Evolutionary conservation across 192 early-diverging fungal genomes (phyloP), one percentile per base, ranked within the genome.

Genomic region (Rhizoclosmatium globosum): DNA sequence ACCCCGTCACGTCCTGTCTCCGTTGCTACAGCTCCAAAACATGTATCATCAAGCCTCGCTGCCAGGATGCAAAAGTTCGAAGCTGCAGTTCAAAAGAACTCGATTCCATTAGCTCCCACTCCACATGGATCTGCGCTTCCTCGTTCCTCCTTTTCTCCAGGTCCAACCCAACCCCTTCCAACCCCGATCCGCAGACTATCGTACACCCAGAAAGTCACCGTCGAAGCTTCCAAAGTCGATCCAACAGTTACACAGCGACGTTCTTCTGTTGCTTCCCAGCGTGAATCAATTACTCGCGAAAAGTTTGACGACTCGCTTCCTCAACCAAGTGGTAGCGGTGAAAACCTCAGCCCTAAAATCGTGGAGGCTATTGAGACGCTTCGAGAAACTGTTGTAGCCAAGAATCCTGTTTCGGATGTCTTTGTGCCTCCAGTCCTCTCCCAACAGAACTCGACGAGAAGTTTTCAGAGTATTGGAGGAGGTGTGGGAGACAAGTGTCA

Each of bases 301-400:
- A 71, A 71, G 47, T 57, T 71, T 57, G 69, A 71, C 47, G 69
- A 71, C 50, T 56, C 48, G 2, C 50, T 71, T 48, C 69, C 69
- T 13, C 13, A 13, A 17, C 47, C 69, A 39, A 17, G 9, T 3
- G 69, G 19, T 7, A 56, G 47, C 50, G 38, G 3, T 13, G 69
- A 71, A 56, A 38, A 7, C n/a, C 38, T 71, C 1, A 44, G 48
- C 21, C 69, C 69, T 19, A 48, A 56, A 48, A 71, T 71, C 38
- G 50, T 19, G 13, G 53, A 48, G 39, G 69, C 69, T 6, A 71
- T 71, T 21, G 69, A 71, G 1, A 71, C 46, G 2, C 41, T 71
- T 17, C 46, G 69, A 7, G 69, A 71, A 6, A 31, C 17, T 6
- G 69, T 71, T 13, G 4, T 71, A n/a, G 38, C 6, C 48, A 71